Evolutionary conservation across 495 filamentous ascomycete species (phyloP).

Genomic region (Penicillium angulare): DNA sequence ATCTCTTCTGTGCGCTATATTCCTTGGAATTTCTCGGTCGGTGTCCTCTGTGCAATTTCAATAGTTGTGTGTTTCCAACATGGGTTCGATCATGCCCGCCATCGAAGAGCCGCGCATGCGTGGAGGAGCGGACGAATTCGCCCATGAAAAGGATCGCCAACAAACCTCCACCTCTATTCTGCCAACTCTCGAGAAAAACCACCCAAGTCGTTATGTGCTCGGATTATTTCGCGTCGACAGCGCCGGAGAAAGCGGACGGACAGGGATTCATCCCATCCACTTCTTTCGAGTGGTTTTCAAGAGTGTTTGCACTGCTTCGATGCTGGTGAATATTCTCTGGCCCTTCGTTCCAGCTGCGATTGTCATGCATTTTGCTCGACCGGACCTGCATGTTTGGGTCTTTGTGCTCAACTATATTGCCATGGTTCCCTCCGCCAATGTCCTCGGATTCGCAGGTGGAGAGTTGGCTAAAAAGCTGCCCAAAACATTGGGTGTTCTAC

Average conservation of each 20-base stretch:
- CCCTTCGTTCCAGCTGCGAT: constrained; percentile 70
- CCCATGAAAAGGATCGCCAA: constrained; percentile 16
- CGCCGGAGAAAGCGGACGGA: constrained; percentile 64
- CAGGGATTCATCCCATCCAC: constrained; percentile 57
- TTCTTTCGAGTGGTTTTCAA: constrained; percentile 61
- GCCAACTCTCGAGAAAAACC: constrained; percentile 28
- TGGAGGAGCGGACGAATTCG: not conserved
- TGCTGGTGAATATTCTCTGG: constrained; percentile 69
- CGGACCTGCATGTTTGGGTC: constrained; percentile 59
- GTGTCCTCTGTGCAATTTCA: no score
- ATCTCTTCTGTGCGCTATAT: no score
- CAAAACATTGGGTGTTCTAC: constrained; percentile 71
- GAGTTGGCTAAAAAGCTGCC: constrained; percentile 78
- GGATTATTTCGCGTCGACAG: constrained; percentile 49
- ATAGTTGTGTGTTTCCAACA: not conserved
- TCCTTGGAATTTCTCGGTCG: no score
- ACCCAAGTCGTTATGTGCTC: constrained; percentile 14
- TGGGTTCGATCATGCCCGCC: constrained; percentile 20
- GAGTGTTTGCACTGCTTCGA: constrained; percentile 55
- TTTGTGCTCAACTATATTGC: constrained; percentile 73
- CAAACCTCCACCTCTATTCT: constrained; percentile 19
- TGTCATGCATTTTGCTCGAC: constrained; percentile 59
- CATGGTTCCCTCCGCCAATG: constrained; percentile 87
- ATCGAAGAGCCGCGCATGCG: not conserved
- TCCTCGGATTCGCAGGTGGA: constrained; percentile 81